These are phyloP conservation scores for Malassezia yamatoensis DNA, from an alignment of 1,284 basidiomycete genomes.

Conservation along the genomic window DNA sequence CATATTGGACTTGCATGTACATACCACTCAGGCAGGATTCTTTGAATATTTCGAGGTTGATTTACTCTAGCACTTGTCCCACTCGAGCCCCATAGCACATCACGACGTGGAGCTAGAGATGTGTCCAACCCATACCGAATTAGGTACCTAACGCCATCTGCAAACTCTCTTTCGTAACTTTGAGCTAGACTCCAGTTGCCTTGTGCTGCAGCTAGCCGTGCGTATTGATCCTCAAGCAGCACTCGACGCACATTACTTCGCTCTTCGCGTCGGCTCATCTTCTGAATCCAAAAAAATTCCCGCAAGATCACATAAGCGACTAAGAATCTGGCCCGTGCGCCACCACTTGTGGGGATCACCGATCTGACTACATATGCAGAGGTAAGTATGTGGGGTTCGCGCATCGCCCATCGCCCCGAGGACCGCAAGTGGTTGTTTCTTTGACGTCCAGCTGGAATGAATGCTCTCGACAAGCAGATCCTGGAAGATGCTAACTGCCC, in stretches of 20 bases:
- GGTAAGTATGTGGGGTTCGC: too few species aligned
- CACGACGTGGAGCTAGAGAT: not conserved
- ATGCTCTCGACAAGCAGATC: not conserved
- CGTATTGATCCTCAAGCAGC: slow-evolving; percentile 1
- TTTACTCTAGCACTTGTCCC: not conserved
- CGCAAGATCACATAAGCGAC: too few species aligned
- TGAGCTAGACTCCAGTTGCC: not conserved
- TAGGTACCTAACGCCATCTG: not conserved
- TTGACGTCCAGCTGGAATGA: not conserved
- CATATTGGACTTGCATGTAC: not conserved
- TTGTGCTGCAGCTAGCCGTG: not conserved
- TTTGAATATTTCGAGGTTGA: not conserved
- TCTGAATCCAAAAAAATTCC: too few species aligned
- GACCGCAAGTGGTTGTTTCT: too few species aligned
- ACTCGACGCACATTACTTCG: not conserved
- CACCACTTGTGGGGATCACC: too few species aligned
- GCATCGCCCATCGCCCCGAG: too few species aligned
- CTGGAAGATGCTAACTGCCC: not conserved
- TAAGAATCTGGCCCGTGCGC: too few species aligned
- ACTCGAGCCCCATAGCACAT: not conserved
- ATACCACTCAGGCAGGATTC: not conserved
- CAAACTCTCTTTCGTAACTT: not conserved
- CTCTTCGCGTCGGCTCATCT: not conserved
- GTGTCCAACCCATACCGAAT: not conserved
- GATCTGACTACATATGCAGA: too few species aligned